phyloP scores from a whole-genome alignment of 1,284 basidiomycete genomes.

The Neolentinus lepideus region DNA sequence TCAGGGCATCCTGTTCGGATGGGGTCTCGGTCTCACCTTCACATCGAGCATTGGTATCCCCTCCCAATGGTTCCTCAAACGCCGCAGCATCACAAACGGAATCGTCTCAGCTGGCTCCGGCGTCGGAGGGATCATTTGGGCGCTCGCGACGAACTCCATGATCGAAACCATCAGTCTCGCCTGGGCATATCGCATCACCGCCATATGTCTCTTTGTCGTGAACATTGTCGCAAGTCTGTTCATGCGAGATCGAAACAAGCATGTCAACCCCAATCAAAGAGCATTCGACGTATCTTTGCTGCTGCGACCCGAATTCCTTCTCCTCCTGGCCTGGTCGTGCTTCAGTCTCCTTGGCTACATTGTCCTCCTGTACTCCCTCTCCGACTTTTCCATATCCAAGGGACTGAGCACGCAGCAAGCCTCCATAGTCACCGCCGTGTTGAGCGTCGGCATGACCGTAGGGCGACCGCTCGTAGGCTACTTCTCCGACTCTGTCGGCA shows the following conservation, averaged over 20 bases:
- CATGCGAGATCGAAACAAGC: background rate
- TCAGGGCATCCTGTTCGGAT: background rate
- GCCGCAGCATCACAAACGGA: conserved; percentile 25
- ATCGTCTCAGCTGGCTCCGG: conserved; percentile 25
- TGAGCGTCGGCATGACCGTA: background rate
- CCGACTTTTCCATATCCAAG: background rate
- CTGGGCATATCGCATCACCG: conserved; percentile 29
- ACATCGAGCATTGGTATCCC: conserved; percentile 10
- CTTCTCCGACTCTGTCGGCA: background rate
- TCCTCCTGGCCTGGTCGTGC: background rate
- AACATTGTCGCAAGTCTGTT: background rate
- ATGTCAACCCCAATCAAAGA: background rate
- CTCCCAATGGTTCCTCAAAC: conserved; percentile 24
- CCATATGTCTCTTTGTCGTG: conserved; percentile 7
- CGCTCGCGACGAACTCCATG: conserved; percentile 20
- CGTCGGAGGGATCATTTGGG: conserved; percentile 22
- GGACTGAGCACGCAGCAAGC: background rate
- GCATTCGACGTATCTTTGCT: background rate
- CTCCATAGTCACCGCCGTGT: background rate
- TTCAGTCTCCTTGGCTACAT: conserved; percentile 1
- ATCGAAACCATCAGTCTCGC: conserved; percentile 20
- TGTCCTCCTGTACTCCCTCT: conserved; percentile 1
- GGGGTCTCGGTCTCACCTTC: background rate
- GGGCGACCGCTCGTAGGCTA: background rate
- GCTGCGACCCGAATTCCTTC: background rate